Conservation (phyloP, 2,329 filamentous ascomycete species). For the Pseudonectria buxi region DNA sequence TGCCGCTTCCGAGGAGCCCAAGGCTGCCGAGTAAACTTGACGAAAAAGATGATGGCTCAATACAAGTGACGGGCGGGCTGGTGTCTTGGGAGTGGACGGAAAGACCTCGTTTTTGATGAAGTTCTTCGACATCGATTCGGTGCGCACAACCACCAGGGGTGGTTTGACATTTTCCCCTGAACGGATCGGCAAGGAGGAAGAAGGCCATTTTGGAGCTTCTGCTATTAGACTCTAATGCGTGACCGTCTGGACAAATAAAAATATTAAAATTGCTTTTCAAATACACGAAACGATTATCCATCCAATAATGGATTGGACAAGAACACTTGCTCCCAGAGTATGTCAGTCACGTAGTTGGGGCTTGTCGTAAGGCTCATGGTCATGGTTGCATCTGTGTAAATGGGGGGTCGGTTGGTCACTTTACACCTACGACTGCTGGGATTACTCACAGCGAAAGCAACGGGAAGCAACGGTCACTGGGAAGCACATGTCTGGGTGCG, state of each 20-base stretch:
- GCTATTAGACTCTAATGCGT: slow-evolving; percentile 51
- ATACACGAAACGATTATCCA: slow-evolving; percentile 21
- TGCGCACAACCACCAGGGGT: slow-evolving; percentile 34
- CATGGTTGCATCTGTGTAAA: too few relatives aligned
- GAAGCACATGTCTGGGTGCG: background rate
- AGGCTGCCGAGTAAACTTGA: slow-evolving; percentile 54
- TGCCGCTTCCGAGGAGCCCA: slow-evolving; percentile 57
- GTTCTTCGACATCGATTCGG: slow-evolving; percentile 43
- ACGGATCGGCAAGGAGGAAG: slow-evolving; percentile 34
- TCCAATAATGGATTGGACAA: background rate
- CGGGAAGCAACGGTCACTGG: background rate
- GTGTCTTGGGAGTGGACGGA: slow-evolving; percentile 60
- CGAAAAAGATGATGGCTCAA: slow-evolving; percentile 22
- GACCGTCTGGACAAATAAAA: slow-evolving; percentile 52
- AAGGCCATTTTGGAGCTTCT: slow-evolving; percentile 45
- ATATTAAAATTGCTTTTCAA: slow-evolving; percentile 39
- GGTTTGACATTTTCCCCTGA: slow-evolving; percentile 29
- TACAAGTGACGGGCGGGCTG: slow-evolving; percentile 43
- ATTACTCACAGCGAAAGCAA: too few relatives aligned
- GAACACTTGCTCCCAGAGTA: slow-evolving; percentile 3
- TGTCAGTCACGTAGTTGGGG: too few relatives aligned
- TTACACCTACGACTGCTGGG: background rate
- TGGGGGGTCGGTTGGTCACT: too few relatives aligned
- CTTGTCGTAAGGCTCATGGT: too few relatives aligned
- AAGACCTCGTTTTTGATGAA: slow-evolving; percentile 47